These are phyloP conservation scores for Phytopythium vexans DNA, from an alignment of 352 stramenopile species.

Conservation along the genomic window DNA sequence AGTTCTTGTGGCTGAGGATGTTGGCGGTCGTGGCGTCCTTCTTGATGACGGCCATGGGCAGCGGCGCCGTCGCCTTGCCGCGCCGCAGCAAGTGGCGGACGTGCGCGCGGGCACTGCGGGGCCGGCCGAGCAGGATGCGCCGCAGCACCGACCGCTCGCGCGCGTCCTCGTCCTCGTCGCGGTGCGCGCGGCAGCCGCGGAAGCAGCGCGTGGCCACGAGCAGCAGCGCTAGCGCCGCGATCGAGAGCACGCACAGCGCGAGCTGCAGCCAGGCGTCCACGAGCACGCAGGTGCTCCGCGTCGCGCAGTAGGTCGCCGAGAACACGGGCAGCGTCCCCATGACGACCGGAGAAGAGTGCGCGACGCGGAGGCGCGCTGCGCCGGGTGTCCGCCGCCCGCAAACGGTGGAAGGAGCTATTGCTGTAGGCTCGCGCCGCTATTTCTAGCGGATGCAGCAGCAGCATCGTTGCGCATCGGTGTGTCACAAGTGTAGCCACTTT, in stretches of 20 bases:
- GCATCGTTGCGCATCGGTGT: no score
- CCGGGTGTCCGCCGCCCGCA: no score
- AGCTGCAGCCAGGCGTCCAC: constrained; percentile 65
- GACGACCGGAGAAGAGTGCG: neutral
- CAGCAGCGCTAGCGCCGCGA: constrained; percentile 27
- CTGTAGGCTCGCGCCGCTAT: no score
- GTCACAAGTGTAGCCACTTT: no score
- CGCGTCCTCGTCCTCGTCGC: neutral
- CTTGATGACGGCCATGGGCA: constrained; percentile 65
- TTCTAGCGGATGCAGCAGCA: no score
- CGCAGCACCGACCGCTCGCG: constrained; percentile 14
- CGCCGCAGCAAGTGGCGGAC: constrained; percentile 6
- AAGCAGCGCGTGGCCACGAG: constrained; percentile 11
- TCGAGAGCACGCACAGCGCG: constrained; percentile 22
- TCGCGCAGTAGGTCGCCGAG: constrained; percentile 40
- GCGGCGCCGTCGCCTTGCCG: constrained; percentile 33
- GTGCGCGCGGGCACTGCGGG: neutral
- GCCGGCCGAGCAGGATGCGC: constrained; percentile 10
- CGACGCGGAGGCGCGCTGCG: no score
- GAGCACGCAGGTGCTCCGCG: constrained; percentile 51
- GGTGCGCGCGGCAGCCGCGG: neutral
- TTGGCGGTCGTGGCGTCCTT: constrained; percentile 55
- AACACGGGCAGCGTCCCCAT: constrained; percentile 66
- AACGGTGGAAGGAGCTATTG: no score
- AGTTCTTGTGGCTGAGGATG: constrained; percentile 79